Evolutionary conservation across 2,329 filamentous ascomycete species (phyloP), one percentile per base, ranked within the genome.

Genomic region (Diaporthe australafricana): DNA sequence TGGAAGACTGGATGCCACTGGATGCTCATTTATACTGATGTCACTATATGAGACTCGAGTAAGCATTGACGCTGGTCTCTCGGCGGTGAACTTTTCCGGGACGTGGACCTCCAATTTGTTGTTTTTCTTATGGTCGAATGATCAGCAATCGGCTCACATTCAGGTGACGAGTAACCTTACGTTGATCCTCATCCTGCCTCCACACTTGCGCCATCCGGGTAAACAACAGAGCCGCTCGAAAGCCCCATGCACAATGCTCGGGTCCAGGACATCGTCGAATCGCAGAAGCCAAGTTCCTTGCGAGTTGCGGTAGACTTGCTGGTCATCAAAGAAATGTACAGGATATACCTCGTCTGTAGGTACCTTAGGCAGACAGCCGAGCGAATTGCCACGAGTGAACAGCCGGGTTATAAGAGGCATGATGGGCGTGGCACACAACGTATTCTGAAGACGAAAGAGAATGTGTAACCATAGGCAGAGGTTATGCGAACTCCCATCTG

Each of bases 21-120:
- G 77, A 74, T 86, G 82, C 16, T 84, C 78, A 1, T 72, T 60
- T 5, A 82, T 77, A 6, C 65, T 65, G 9, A 77, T 77, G 35
- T 80, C 74, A 2, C 9, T 32, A 60, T 81, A 76, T 8, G 75
- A 63, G 0, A 74, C 75, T 35, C 82, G 81, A 77, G 75, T 78
- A 84, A 12, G 75, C 75, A 48, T 63, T 9, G 84, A 75, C 0
- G 79, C 77, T 1, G 81, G 82, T 3, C 83, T 78, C 1, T 80
- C 74, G 9, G 75, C 69, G 7, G 76, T 80, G 72, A 81, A 85
- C 12, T 73, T 74, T 0, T 63, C 38, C 1, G 84, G 84, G 47
- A 86, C 77, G 65, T 85, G 84, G 68, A 84, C 82, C 73, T 85
- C 83, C 2, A 85, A 78, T 62, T 76, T 77, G n/a, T 74, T 76